Evolutionary conservation across 2,329 filamentous ascomycete genomes (phyloP), one percentile per base, ranked within the genome.

Genomic region (Sclerotinia glacialis): DNA sequence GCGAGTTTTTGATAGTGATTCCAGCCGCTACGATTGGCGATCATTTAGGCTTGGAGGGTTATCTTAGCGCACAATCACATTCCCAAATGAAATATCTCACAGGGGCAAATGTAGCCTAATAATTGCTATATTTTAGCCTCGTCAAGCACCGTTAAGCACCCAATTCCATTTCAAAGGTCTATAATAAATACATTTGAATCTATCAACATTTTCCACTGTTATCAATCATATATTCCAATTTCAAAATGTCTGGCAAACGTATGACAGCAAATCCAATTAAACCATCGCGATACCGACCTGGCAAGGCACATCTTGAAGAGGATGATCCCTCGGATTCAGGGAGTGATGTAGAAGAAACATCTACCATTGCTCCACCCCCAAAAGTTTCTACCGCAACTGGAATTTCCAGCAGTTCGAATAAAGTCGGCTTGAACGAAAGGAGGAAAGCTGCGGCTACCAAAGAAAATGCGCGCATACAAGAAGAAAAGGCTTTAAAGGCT

Each of bases 231-330:
- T 23, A 58, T 37, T 49, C 31, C 50, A 52, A 66, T 34, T 47
- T 28, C 66, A 74, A 69, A 54, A 84, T 86, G 84, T 88, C 90
- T 69, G 86, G 89, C 16, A 93, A 91, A 77, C 90, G 91, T 75
- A 97, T 98, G 91, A 98, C 94, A 70, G 93, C 93, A 69, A 97
- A 97, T 76, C 93, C 92, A 4, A 80, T 89, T 67, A 88, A 88
- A 77, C 91, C 92, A 31, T 86, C 88, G 72, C 90, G 95, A 67
- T 90, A 97, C 74, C 88, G 93, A 67, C 89, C 94, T 21, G 94
- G 95, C 71, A 98, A 97, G 78, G 82, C 89, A 21, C 80, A 83
- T 2, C 84, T 81, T 9, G 83, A 81, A 68, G 73, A 70, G 46
- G 68, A 71, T 21, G 80, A 81, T 16, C 83, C 82, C 26, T 86